Conservation (phyloP, 2,329 filamentous ascomycete genomes). For the Beauveria scarabaeidicola region DNA sequence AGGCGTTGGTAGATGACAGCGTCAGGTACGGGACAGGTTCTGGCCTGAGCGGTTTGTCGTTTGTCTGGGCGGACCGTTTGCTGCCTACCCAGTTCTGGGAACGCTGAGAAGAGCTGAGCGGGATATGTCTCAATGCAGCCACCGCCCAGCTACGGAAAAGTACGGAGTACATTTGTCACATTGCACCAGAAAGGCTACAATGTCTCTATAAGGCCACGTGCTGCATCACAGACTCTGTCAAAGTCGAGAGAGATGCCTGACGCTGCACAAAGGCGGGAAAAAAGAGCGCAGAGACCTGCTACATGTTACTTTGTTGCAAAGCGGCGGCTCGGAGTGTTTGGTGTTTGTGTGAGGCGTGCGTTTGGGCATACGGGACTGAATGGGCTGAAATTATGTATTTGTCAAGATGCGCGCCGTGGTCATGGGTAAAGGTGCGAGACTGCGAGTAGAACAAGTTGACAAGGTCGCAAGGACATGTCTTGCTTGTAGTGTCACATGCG, state of each 20-base stretch:
- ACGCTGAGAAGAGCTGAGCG: not conserved
- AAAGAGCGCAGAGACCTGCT: not conserved
- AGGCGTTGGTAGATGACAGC: not conserved
- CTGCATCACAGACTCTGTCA: not conserved
- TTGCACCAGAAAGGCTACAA: not conserved
- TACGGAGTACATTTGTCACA: not conserved
- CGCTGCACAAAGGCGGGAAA: not conserved
- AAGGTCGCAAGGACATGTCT: not conserved
- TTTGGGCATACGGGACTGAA: not conserved
- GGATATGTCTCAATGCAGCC: no score
- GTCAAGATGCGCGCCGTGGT: not conserved
- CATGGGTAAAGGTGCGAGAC: not conserved
- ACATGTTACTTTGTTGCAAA: not conserved
- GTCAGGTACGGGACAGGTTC: not conserved
- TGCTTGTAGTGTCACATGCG: not conserved
- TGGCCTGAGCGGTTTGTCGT: not conserved
- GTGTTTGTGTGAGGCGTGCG: not conserved
- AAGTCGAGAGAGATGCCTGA: not conserved
- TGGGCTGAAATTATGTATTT: not conserved
- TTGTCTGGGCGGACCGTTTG: conserved; percentile 2
- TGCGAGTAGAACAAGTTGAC: no score
- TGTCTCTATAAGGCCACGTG: no score
- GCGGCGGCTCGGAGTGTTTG: not conserved
- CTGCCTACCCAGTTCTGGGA: not conserved
- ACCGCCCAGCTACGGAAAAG: no score